Percentiles rank a stretch among this genome's conserved stretches.
phyloP scores from a whole-genome alignment of 208 protist genomes.

The Trypanosoma melophagium region DNA sequence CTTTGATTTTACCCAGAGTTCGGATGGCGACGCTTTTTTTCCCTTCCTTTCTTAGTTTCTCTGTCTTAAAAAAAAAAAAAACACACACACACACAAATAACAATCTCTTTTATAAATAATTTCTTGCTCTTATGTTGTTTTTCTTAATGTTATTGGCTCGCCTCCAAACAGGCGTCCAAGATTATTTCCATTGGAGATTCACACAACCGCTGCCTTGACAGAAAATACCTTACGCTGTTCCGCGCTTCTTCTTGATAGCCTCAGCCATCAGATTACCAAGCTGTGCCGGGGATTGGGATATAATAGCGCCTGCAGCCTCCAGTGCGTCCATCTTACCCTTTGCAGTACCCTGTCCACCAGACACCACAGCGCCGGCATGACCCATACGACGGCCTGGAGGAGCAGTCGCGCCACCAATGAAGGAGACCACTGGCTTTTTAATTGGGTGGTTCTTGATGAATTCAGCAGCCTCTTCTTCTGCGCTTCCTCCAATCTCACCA shows the following conservation, averaged over 20 bases:
- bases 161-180: background rate
- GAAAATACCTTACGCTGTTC: conserved; percentile 14
- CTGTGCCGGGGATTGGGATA: conserved; percentile 93
- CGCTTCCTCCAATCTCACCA: conserved; percentile 98
- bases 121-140: background rate
- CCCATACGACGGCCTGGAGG: conserved; percentile 96
- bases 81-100: background rate
- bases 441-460: conserved; percentile 94
- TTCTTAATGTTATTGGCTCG: background rate
- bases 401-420: conserved; percentile 98
- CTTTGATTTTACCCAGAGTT: no score
- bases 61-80: conserved; percentile 9
- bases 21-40: background rate
- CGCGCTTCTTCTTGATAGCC: conserved; percentile 59
- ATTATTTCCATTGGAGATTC: background rate
- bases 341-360: conserved; percentile 93
- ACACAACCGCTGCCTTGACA: background rate
- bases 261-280: conserved; percentile 93
- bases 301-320: conserved; percentile 86
- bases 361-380: conserved; percentile 98
- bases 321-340: conserved; percentile 95
- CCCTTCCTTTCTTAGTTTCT: background rate
- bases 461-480: conserved; percentile 98
- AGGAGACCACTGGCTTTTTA: conserved; percentile 97
- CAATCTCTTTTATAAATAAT: background rate